phyloP scores from a whole-genome alignment of 2,329 filamentous ascomycete genomes.

The Botrytis elliptica region DNA sequence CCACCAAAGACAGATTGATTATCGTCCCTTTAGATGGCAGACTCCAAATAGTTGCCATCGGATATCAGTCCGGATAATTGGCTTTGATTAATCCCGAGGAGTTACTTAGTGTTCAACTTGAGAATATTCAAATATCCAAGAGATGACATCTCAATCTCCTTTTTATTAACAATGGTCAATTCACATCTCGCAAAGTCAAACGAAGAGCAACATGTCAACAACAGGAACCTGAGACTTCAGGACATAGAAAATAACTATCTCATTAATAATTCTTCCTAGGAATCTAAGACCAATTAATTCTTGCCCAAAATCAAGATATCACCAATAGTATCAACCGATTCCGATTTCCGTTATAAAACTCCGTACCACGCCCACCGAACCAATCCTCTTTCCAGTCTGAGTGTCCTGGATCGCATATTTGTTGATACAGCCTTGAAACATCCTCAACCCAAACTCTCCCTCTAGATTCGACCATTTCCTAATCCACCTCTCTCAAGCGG shows the following conservation, averaged over 20 bases:
- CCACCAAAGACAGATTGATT: neutral
- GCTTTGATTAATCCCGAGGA: neutral
- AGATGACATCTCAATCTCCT: neutral
- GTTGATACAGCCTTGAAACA: neutral
- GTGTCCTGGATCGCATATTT: neutral
- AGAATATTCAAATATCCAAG: neutral
- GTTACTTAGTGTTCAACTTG: neutral
- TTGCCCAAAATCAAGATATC: neutral
- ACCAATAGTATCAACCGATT: neutral
- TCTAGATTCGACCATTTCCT: no score
- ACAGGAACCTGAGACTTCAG: constrained; percentile 16
- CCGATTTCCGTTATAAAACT: neutral
- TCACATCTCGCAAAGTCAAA: neutral
- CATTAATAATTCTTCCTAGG: neutral
- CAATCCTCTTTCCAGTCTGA: neutral
- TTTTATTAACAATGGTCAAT: neutral
- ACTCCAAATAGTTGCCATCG: neutral
- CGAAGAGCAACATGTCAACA: neutral
- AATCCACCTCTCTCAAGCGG: neutral
- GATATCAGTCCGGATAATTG: no score
- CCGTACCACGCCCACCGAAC: neutral
- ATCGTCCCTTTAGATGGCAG: neutral
- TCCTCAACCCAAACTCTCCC: neutral
- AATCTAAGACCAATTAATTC: neutral
- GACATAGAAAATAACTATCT: neutral